Evolutionary conservation across 495 filamentous ascomycete species (phyloP).

Genomic region (Trichoderma erinaceum): DNA sequence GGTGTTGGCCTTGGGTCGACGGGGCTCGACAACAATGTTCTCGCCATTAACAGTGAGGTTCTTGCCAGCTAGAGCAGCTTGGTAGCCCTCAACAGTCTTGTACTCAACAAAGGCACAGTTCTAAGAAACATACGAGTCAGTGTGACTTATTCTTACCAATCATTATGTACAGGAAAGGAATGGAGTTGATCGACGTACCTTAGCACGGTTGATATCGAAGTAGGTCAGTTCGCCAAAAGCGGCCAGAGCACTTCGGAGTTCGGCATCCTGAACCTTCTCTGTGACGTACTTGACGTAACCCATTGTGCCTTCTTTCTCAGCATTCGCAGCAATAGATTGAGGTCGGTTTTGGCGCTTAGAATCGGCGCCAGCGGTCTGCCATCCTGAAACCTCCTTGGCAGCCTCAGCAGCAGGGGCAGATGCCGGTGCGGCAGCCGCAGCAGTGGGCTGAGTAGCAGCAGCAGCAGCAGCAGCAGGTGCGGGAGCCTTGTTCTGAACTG

Average conservation of each 20-base stretch:
- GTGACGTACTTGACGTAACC: conserved; percentile 94
- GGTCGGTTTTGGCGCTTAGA: conserved; percentile 71
- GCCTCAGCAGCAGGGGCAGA: conserved; percentile 32
- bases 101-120: conserved; percentile 98
- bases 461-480: conserved; percentile 34
- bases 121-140: conserved; percentile 37
- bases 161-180: not conserved
- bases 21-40: conserved; percentile 80
- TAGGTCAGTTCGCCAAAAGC: conserved; percentile 75
- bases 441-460: conserved; percentile 19
- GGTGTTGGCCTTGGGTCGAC: conserved; percentile 64
- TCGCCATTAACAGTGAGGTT: conserved; percentile 78
- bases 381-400: conserved; percentile 33
- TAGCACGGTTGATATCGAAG: conserved; percentile 82
- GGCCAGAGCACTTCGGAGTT: conserved; percentile 57
- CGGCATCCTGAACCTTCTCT: conserved; percentile 66
- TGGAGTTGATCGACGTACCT: conserved; percentile 53
- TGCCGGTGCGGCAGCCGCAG: conserved; percentile 27
- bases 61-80: conserved; percentile 75
- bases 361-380: conserved; percentile 80
- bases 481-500: conserved; percentile 28
- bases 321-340: conserved; percentile 42
- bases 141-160: not conserved
- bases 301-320: conserved; percentile 62
- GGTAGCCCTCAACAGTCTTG: conserved; percentile 66